These are phyloP conservation scores for Calocybe gangraenosa DNA, from an alignment of 768 basidiomycete genomes.

Conservation along the genomic window DNA sequence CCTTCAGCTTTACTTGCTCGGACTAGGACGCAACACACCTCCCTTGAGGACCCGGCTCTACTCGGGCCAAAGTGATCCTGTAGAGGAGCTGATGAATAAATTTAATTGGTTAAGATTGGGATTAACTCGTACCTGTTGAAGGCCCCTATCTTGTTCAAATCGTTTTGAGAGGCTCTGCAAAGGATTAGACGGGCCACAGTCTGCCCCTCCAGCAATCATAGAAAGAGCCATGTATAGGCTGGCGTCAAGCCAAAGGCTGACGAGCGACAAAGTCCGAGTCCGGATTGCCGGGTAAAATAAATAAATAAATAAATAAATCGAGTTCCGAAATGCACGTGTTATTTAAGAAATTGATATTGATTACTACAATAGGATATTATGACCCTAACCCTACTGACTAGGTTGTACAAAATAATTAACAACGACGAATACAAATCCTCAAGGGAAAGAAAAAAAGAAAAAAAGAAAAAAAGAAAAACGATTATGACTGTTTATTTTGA, in stretches of 20 bases:
- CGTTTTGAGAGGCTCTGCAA: slow-evolving; percentile 75
- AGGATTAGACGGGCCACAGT: slow-evolving; percentile 85
- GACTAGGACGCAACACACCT: slow-evolving; percentile 35
- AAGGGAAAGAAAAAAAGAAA: not conserved
- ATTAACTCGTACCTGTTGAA: slow-evolving; percentile 67
- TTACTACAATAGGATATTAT: slow-evolving; percentile 20
- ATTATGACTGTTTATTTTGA: slow-evolving; percentile 16
- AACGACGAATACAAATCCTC: not conserved
- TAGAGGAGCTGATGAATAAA: slow-evolving; percentile 4
- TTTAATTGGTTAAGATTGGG: not conserved
- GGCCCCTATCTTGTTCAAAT: slow-evolving; percentile 74
- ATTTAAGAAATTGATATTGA: slow-evolving; percentile 13
- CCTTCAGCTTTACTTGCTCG: not conserved
- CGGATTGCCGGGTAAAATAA: not conserved
- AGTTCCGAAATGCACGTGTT: slow-evolving; percentile 12
- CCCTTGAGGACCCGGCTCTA: slow-evolving; percentile 58
- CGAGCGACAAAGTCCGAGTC: not conserved
- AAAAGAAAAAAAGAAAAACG: not conserved
- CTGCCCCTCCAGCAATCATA: slow-evolving; percentile 70
- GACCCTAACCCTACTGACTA: slow-evolving; percentile 16
- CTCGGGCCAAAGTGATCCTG: slow-evolving; percentile 70
- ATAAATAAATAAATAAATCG: slow-evolving; percentile 7
- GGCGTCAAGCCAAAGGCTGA: too few relatives aligned
- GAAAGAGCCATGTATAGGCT: slow-evolving; percentile 83
- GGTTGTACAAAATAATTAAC: slow-evolving; percentile 4